A percentile compares a stretch with the other conserved stretches of the same genome.
Evolutionary conservation across 2,329 filamentous ascomycete species (phyloP).

Genomic region (Penicillium brasilianum): DNA sequence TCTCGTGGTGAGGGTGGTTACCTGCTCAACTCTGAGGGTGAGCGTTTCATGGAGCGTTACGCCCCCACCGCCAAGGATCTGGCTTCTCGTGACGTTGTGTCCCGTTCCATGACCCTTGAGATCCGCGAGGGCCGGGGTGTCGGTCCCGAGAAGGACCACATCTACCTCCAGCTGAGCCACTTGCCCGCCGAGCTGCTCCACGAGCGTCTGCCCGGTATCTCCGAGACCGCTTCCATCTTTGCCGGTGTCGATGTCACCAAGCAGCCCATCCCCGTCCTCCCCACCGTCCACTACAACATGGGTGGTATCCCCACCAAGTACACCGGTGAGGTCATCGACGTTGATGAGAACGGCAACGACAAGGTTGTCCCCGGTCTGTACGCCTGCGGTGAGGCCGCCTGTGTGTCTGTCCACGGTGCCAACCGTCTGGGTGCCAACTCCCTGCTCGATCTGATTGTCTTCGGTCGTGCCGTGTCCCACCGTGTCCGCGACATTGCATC

Average conservation of each 20-base stretch:
- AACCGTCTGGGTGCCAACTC: slow-evolving; percentile 99
- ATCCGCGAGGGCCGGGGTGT: slow-evolving; percentile 97
- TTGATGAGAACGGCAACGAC: slow-evolving; percentile 85
- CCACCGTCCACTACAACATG: slow-evolving; percentile 99
- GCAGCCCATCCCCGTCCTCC: slow-evolving; percentile 94
- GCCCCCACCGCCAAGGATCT: slow-evolving; percentile 98
- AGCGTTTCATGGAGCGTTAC: slow-evolving; percentile 99
- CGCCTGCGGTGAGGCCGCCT: slow-evolving; percentile 95
- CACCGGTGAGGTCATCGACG: slow-evolving; percentile 91
- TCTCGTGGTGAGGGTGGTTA: slow-evolving; percentile 98
- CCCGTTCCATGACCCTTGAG: slow-evolving; percentile 97
- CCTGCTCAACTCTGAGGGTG: slow-evolving; percentile 94
- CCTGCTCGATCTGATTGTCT: slow-evolving; percentile 94
- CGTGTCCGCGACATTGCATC: slow-evolving; percentile 94
- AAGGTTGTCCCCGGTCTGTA: slow-evolving; percentile 93
- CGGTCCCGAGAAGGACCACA: slow-evolving; percentile 95
- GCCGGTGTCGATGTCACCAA: slow-evolving; percentile 95
- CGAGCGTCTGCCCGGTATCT: slow-evolving; percentile 97
- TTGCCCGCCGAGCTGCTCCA: slow-evolving; percentile 88
- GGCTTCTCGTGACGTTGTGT: slow-evolving; percentile 93
- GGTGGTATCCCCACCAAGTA: slow-evolving; percentile 97
- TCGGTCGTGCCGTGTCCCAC: slow-evolving; percentile 95
- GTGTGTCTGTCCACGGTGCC: slow-evolving; percentile 96
- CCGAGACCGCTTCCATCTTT: slow-evolving; percentile 97
- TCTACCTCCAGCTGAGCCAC: slow-evolving; percentile 97